These are phyloP conservation scores for Zymoseptoria pseudotritici DNA, from an alignment of 2,329 filamentous ascomycete genomes.

Conservation along the genomic window DNA sequence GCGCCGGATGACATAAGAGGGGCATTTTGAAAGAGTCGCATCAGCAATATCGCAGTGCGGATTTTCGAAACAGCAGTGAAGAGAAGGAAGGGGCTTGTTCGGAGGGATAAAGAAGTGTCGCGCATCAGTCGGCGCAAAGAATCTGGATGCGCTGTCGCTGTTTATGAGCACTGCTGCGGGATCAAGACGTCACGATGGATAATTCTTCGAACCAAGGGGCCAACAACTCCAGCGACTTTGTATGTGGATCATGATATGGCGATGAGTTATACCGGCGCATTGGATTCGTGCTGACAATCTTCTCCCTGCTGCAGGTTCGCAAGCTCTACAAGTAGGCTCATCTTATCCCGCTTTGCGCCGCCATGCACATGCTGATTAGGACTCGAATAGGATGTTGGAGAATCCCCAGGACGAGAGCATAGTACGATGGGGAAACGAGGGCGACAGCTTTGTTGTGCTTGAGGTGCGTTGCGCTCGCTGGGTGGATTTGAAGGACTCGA, in stretches of 20 bases:
- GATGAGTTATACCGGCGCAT: background rate
- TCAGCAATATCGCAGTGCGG: conserved; percentile 7
- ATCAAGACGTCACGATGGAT: conserved; percentile 34
- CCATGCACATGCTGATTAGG: conserved; percentile 1
- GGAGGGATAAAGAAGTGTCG: background rate
- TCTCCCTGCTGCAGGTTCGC: conserved; percentile 60
- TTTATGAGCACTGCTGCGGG: conserved; percentile 6
- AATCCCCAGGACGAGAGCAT: conserved; percentile 88
- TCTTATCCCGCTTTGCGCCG: background rate
- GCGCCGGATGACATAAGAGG: conserved; percentile 15
- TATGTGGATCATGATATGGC: conserved; percentile 45
- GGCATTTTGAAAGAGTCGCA: conserved; percentile 3
- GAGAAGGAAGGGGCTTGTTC: background rate
- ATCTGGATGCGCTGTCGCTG: background rate
- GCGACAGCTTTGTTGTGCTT: conserved; percentile 92
- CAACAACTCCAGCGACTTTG: conserved; percentile 93
- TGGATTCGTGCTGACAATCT: background rate
- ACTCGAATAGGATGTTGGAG: conserved; percentile 72
- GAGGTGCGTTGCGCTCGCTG: conserved; percentile 55
- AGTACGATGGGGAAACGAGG: conserved; percentile 90
- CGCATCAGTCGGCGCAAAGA: background rate
- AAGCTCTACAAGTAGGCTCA: conserved; percentile 90
- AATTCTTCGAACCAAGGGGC: conserved; percentile 40
- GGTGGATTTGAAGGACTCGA: background rate
- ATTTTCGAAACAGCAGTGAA: background rate